A percentile compares a stretch with the other conserved stretches of the same genome.
phyloP scores from a whole-genome alignment of 768 basidiomycete genomes.

The Boletus barrowsii region DNA sequence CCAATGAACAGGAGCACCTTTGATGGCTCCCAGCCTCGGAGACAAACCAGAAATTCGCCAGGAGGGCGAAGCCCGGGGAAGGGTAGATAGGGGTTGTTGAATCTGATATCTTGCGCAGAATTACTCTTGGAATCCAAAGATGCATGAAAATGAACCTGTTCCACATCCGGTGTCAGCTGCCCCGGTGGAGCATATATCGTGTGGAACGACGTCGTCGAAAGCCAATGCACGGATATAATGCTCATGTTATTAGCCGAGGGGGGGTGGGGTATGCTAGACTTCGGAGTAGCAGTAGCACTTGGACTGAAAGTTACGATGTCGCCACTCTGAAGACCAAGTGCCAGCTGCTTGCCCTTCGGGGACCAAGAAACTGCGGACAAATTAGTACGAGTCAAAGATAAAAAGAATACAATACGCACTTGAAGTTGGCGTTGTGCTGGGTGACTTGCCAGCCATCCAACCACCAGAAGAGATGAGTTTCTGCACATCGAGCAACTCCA shows the following conservation, averaged over 20 bases:
- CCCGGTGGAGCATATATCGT: constrained; percentile 55
- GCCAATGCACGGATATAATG: constrained; percentile 60
- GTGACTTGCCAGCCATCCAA: constrained; percentile 51
- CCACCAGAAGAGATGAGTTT: constrained; percentile 45
- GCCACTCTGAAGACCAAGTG: constrained; percentile 67
- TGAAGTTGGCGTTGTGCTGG: constrained; percentile 52
- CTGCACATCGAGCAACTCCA: constrained; percentile 59
- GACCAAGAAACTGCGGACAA: constrained; percentile 71
- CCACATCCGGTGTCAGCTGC: constrained; percentile 35
- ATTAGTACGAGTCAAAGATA: constrained; percentile 3
- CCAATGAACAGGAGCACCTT: constrained; percentile 43
- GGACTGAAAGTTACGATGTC: constrained; percentile 68
- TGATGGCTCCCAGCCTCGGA: constrained; percentile 45
- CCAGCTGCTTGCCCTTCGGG: constrained; percentile 82
- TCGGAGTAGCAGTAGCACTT: constrained; percentile 48
- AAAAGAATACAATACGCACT: constrained; percentile 40
- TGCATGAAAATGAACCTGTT: constrained; percentile 42
- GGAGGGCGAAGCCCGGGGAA: constrained; percentile 46
- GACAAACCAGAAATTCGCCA: constrained; percentile 37
- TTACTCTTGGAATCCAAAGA: constrained; percentile 42
- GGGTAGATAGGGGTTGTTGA: constrained; percentile 41
- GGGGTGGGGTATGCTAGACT: constrained; percentile 57
- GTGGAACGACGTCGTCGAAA: constrained; percentile 66
- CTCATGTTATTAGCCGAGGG: constrained; percentile 46
- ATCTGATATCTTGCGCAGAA: constrained; percentile 35